Conservation (phyloP, 768 basidiomycete genomes). For the Ephemerocybe angulata region DNA sequence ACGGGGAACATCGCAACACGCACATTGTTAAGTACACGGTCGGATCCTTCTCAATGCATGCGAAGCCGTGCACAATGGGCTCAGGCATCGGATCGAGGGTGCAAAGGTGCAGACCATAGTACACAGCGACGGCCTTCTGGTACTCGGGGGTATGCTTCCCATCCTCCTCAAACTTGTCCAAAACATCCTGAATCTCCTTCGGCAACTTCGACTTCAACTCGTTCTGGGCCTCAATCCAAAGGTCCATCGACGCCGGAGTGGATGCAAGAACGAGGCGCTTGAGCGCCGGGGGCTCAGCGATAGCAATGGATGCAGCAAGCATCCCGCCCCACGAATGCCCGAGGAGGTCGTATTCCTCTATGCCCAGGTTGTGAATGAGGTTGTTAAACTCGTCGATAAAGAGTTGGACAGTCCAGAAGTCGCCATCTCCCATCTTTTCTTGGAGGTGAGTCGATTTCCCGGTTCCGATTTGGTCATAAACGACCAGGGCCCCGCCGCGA, state of each 20-base stretch:
- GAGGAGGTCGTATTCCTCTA: constrained; percentile 43
- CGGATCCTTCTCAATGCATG: constrained; percentile 36
- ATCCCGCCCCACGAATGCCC: constrained; percentile 55
- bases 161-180: constrained; percentile 44
- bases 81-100: constrained; percentile 43
- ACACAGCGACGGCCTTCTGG: constrained; percentile 36
- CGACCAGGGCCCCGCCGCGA: constrained; percentile 41
- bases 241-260: constrained; percentile 39
- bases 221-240: constrained; percentile 31
- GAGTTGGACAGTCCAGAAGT: constrained; percentile 50
- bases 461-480: constrained; percentile 56
- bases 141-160: constrained; percentile 43
- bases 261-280: constrained; percentile 42
- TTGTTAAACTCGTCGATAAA: constrained; percentile 51
- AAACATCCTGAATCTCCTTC: constrained; percentile 32
- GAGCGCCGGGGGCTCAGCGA: constrained; percentile 41
- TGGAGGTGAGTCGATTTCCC: constrained; percentile 53
- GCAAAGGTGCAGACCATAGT: constrained; percentile 42
- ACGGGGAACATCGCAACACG: constrained; percentile 7
- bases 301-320: constrained; percentile 38
- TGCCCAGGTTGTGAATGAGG: constrained; percentile 41
- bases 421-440: constrained; percentile 36
- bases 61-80: constrained; percentile 30
- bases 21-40: constrained; percentile 50
- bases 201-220: constrained; percentile 28